Evolutionary conservation across 352 stramenopile genomes (phyloP).

Genomic region (Phytophthora idaei): DNA sequence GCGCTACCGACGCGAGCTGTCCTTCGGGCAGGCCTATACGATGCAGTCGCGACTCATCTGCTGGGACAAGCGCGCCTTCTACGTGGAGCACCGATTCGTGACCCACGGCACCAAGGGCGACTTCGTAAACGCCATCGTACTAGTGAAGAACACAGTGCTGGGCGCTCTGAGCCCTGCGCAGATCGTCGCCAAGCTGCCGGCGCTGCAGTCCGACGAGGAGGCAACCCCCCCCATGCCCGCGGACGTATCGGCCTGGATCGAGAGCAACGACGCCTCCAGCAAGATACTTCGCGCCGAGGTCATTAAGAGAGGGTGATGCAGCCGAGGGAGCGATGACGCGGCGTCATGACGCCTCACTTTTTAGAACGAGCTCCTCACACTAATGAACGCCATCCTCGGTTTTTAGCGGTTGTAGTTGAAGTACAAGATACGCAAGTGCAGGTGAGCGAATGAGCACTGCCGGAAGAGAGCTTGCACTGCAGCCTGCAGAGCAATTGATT

Average conservation of each 20-base stretch:
- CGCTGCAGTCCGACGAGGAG: conserved; percentile 34
- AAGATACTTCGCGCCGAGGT: conserved; percentile 61
- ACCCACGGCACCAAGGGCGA: conserved; percentile 38
- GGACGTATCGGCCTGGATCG: conserved; percentile 71
- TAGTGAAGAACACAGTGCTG: conserved; percentile 89
- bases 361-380: conserved; percentile 27
- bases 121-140: conserved; percentile 87
- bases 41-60: conserved; percentile 78
- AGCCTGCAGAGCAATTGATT: neutral
- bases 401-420: conserved; percentile 6
- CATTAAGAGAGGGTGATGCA: conserved; percentile 3
- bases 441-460: too few relatives aligned
- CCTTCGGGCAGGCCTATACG: conserved; percentile 67
- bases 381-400: conserved; percentile 29
- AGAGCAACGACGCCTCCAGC: conserved; percentile 80
- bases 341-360: neutral
- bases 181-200: conserved; percentile 67
- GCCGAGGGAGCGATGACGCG: neutral
- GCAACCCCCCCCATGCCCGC: conserved; percentile 46
- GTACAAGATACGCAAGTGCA: neutral
- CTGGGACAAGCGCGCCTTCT: conserved; percentile 86
- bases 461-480: neutral
- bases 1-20: conserved; percentile 83
- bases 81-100: conserved; percentile 87
- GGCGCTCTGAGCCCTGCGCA: conserved; percentile 61